These are phyloP conservation scores for Pleurotus salmoneostramineus DNA, from an alignment of 768 basidiomycete genomes.

Conservation along the genomic window DNA sequence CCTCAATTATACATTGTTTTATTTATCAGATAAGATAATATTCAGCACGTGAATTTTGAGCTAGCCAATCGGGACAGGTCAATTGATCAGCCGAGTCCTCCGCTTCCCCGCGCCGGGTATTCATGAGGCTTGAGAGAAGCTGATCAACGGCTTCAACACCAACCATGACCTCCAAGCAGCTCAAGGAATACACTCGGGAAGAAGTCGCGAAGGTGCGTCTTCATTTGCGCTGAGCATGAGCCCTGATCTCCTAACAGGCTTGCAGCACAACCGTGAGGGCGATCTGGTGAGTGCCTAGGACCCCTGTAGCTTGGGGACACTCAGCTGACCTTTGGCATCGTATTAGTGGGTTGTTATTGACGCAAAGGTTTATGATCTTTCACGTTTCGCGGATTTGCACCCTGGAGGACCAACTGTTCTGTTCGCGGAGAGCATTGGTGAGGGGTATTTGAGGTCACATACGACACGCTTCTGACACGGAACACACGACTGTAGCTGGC, in stretches of 20 bases:
- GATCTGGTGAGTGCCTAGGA: slow-evolving; percentile 54
- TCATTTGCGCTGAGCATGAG: neutral
- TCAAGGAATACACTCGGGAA: slow-evolving; percentile 43
- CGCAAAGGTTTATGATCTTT: slow-evolving; percentile 77
- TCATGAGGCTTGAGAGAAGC: neutral
- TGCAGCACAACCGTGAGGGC: slow-evolving; percentile 82
- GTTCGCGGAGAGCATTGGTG: slow-evolving; percentile 62
- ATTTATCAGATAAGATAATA: neutral
- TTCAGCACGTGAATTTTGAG: neutral
- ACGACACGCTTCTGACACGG: neutral
- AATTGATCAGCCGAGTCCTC: neutral
- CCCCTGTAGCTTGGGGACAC: neutral
- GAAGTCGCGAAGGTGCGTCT: slow-evolving; percentile 65
- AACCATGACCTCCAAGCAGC: slow-evolving; percentile 16
- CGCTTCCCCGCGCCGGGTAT: slow-evolving; percentile 6
- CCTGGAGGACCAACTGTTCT: slow-evolving; percentile 81
- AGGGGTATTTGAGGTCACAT: slow-evolving; percentile 14
- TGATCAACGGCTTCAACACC: neutral
- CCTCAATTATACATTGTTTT: neutral
- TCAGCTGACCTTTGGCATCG: neutral
- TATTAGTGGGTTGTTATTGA: slow-evolving; percentile 79
- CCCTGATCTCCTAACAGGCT: neutral
- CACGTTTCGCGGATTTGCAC: slow-evolving; percentile 79
- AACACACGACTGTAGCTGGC: slow-evolving; percentile 41
- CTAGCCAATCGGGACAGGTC: neutral